These are phyloP conservation scores for Salvia sclarea DNA, from an alignment of 305 asterid species.

Conservation along the genomic window DNA sequence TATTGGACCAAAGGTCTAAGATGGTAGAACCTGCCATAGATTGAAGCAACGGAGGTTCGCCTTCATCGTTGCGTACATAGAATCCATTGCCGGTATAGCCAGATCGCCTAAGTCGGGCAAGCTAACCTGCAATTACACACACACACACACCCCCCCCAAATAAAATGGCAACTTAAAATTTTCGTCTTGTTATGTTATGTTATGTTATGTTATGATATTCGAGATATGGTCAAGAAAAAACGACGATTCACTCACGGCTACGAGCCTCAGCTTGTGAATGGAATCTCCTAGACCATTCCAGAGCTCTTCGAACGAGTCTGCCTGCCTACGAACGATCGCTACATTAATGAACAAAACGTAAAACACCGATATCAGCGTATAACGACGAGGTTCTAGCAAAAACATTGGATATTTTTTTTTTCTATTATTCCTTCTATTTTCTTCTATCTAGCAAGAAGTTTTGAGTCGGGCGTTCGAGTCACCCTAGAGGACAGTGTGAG, in stretches of 20 bases:
- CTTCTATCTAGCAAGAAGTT: no score
- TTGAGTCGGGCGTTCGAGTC: no score
- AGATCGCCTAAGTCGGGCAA: conserved; percentile 68
- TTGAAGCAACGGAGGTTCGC: conserved; percentile 54
- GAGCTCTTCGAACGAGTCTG: conserved; percentile 53
- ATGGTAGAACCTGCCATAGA: conserved; percentile 75
- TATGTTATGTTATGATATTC: conserved; percentile 5
- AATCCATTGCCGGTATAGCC: conserved; percentile 61
- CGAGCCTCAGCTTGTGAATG: conserved; percentile 60
- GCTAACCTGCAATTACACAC: conserved; percentile 60
- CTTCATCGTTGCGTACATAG: conserved; percentile 70
- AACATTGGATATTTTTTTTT: background rate
- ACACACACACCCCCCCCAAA: background rate
- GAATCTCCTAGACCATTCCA: conserved; percentile 82
- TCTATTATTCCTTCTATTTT: no score
- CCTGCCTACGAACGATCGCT: conserved; percentile 48
- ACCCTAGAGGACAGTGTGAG: no score
- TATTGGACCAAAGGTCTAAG: background rate
- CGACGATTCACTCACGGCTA: conserved; percentile 66
- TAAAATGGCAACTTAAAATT: background rate
- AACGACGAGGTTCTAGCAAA: background rate
- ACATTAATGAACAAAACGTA: conserved; percentile 22
- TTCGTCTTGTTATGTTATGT: background rate
- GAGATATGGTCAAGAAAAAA: background rate
- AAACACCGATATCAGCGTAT: background rate